Conservation (phyloP, 208 protist genomes). For the Novymonas esmeraldas region DNA sequence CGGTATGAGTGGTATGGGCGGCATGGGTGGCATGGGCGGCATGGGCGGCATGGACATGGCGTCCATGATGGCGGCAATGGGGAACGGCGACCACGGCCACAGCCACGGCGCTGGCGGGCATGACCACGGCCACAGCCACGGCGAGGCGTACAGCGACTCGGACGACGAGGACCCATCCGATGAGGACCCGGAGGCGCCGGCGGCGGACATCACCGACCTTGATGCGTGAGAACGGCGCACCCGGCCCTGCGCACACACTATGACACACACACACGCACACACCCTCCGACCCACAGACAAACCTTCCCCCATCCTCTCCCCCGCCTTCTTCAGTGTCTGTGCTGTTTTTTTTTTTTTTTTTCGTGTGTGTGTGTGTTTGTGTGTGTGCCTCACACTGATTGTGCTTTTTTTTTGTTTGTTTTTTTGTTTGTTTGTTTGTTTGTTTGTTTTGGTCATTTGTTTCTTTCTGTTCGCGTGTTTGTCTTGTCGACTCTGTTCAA, state of each 20-base stretch:
- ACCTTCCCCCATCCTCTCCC: not conserved
- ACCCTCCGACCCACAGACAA: too few relatives aligned
- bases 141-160: conserved; percentile 40
- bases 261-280: too few relatives aligned
- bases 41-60: conserved; percentile 56
- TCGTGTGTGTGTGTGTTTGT: not conserved
- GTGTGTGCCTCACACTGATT: too few relatives aligned
- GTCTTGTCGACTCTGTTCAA: not conserved
- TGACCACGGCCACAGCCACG: too few relatives aligned
- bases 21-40: conserved; percentile 37
- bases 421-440: not conserved
- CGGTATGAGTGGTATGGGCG: conserved; percentile 59
- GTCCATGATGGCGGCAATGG: conserved; percentile 63
- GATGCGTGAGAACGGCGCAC: conserved; percentile 48
- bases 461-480: not conserved
- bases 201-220: conserved; percentile 65
- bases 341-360: conserved; percentile 1
- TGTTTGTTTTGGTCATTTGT: not conserved
- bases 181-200: conserved; percentile 35
- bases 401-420: not conserved
- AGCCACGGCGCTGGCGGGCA: too few relatives aligned
- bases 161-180: conserved; percentile 52
- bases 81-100: too few relatives aligned
- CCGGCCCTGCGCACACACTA: too few relatives aligned
- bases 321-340: conserved; percentile 2